phyloP scores from a whole-genome alignment of 2,329 filamentous ascomycete genomes.

The Thyridium curvatum region DNA sequence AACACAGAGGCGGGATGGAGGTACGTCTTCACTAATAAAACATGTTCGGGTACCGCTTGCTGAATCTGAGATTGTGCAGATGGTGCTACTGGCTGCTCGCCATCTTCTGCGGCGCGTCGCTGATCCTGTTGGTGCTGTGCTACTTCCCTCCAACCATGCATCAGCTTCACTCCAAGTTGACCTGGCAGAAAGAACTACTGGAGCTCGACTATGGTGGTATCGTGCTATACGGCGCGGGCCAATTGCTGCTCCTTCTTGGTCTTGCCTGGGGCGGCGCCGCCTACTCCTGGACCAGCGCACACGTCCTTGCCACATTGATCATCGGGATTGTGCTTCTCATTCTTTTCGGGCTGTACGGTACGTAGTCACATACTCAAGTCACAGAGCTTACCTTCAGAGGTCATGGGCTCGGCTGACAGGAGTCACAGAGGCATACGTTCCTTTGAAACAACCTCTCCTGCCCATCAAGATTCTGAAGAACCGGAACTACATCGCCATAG shows the following conservation, averaged over 20 bases:
- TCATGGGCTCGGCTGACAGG: no score
- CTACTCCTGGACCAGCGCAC: slow-evolving; percentile 30
- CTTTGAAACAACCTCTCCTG: neutral
- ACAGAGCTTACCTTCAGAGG: neutral
- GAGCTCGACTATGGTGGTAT: slow-evolving; percentile 37
- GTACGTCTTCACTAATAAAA: no score
- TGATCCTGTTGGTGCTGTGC: slow-evolving; percentile 31
- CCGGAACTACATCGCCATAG: neutral
- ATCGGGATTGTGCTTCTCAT: slow-evolving; percentile 19
- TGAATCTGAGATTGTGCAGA: slow-evolving; percentile 8
- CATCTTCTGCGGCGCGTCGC: slow-evolving; percentile 28
- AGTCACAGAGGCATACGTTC: neutral
- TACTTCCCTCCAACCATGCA: slow-evolving; percentile 39
- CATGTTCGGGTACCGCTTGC: no score
- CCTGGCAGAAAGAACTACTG: slow-evolving; percentile 25
- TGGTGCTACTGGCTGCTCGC: slow-evolving; percentile 42
- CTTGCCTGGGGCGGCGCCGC: slow-evolving; percentile 30
- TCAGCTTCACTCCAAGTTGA: slow-evolving; percentile 28
- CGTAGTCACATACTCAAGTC: neutral
- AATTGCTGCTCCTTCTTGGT: slow-evolving; percentile 30
- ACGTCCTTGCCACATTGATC: slow-evolving; percentile 24
- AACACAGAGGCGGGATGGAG: slow-evolving; percentile 33
- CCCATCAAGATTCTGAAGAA: slow-evolving; percentile 2
- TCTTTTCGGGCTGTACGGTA: neutral
- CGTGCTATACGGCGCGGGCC: slow-evolving; percentile 29